phyloP scores from a whole-genome alignment of 164 flowering plant genomes.

The Litsea cubeba region DNA sequence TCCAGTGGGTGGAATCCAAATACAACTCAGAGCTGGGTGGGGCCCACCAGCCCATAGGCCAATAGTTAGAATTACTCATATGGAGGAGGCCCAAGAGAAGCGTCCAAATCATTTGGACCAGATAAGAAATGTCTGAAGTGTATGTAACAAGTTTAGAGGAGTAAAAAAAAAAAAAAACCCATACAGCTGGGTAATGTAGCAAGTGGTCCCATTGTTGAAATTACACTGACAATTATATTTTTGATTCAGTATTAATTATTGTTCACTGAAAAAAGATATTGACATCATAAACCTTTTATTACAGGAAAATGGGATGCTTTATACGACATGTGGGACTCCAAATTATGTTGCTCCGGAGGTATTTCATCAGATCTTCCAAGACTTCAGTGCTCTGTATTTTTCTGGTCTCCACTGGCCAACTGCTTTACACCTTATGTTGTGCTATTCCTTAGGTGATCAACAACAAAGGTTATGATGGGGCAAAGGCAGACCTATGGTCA shows the following conservation, averaged over 20 bases:
- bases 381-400: background rate
- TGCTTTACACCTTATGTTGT: background rate
- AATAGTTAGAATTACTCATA: no score
- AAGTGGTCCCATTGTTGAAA: no score
- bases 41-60: no score
- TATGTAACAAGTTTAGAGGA: no score
- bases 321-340: slow-evolving; percentile 97
- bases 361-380: background rate
- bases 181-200: no score
- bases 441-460: slow-evolving; percentile 61
- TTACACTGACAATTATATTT: no score
- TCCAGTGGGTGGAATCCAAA: no score
- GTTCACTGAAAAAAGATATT: background rate
- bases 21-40: no score
- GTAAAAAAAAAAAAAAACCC: no score
- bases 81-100: no score
- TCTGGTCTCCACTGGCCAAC: background rate
- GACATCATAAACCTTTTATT: slow-evolving; percentile 9
- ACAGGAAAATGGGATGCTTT: slow-evolving; percentile 93
- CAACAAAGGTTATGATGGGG: slow-evolving; percentile 96
- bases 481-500: slow-evolving; percentile 97
- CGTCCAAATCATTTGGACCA: no score
- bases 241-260: background rate
- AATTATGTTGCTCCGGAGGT: slow-evolving; percentile 99
- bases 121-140: no score